A percentile compares a stretch with the other conserved stretches of the same genome.
These are phyloP conservation scores for Suillus spraguei DNA, from an alignment of 768 basidiomycete genomes.

Conservation along the genomic window DNA sequence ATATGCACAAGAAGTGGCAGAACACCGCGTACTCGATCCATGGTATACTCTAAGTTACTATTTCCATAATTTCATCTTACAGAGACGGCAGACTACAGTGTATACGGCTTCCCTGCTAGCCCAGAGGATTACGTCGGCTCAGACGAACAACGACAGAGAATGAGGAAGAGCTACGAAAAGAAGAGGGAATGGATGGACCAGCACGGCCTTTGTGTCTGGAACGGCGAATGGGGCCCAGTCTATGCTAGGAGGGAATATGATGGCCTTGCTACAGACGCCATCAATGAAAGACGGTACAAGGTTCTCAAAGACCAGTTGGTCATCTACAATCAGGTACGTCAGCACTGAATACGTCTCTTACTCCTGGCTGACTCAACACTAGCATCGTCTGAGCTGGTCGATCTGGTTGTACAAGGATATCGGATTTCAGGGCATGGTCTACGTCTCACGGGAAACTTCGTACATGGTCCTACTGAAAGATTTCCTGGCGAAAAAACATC, in stretches of 20 bases:
- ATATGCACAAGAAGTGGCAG: conserved; percentile 60
- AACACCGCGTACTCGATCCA: conserved; percentile 82
- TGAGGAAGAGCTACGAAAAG: conserved; percentile 64
- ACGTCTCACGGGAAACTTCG: conserved; percentile 63
- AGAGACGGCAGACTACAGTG: conserved; percentile 24
- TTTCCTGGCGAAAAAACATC: conserved; percentile 79
- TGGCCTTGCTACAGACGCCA: conserved; percentile 58
- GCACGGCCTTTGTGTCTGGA: conserved; percentile 68
- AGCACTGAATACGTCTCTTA: neutral
- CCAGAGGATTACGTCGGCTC: conserved; percentile 55
- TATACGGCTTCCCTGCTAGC: conserved; percentile 70
- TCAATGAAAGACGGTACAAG: conserved; percentile 65
- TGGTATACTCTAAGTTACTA: conserved; percentile 38
- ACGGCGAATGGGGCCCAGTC: conserved; percentile 85
- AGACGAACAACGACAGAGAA: conserved; percentile 51
- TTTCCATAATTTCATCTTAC: neutral
- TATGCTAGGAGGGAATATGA: conserved; percentile 67
- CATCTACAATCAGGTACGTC: conserved; percentile 62
- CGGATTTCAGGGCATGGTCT: conserved; percentile 87
- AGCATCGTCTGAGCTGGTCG: conserved; percentile 74
- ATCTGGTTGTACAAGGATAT: conserved; percentile 91
- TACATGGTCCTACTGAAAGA: conserved; percentile 71
- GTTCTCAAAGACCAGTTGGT: conserved; percentile 75
- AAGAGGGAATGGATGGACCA: conserved; percentile 81
- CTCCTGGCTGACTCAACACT: neutral